These are phyloP conservation scores for Trichosporon sp. DNA, from an alignment of 1,284 basidiomycete genomes.

Conservation along the genomic window DNA sequence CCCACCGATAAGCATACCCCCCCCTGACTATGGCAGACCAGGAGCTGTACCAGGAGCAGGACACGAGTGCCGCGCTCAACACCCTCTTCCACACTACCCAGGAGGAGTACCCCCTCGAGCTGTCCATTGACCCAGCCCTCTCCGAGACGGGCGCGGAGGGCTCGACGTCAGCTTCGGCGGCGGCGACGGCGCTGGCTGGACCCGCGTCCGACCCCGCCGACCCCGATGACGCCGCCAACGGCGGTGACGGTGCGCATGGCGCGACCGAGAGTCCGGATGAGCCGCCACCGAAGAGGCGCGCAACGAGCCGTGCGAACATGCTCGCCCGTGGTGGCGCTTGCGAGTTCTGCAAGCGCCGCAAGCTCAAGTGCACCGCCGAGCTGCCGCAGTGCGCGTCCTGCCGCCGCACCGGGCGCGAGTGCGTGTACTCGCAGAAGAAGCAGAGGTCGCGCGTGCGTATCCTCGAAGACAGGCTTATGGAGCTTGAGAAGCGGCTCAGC, in stretches of 20 bases:
- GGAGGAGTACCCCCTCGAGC: conserved; percentile 25
- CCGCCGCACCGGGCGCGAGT: conserved; percentile 43
- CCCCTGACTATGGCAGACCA: neutral
- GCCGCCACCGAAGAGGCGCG: conserved; percentile 41
- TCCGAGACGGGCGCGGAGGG: neutral
- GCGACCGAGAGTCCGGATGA: neutral
- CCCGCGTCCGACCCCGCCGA: neutral
- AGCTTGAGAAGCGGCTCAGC: conserved; percentile 44
- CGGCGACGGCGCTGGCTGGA: neutral
- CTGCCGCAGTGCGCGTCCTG: conserved; percentile 50
- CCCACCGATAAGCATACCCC: neutral
- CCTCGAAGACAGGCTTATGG: conserved; percentile 52
- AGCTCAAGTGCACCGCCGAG: conserved; percentile 54
- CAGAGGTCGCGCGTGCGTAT: conserved; percentile 49
- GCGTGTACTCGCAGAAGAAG: conserved; percentile 55
- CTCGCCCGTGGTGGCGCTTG: conserved; percentile 54
- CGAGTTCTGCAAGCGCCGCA: conserved; percentile 57
- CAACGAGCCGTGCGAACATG: conserved; percentile 51
- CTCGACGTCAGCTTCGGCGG: neutral
- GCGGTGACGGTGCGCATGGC: neutral
- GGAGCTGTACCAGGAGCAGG: conserved; percentile 15
- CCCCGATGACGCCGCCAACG: too few relatives aligned
- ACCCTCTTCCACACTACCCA: conserved; percentile 26
- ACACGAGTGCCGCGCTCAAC: conserved; percentile 28
- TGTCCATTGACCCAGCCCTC: conserved; percentile 22